Evolutionary conservation across 1,284 basidiomycete genomes (phyloP), one percentile per base, ranked within the genome.

Genomic region (Hypsizygus ulmarius): DNA sequence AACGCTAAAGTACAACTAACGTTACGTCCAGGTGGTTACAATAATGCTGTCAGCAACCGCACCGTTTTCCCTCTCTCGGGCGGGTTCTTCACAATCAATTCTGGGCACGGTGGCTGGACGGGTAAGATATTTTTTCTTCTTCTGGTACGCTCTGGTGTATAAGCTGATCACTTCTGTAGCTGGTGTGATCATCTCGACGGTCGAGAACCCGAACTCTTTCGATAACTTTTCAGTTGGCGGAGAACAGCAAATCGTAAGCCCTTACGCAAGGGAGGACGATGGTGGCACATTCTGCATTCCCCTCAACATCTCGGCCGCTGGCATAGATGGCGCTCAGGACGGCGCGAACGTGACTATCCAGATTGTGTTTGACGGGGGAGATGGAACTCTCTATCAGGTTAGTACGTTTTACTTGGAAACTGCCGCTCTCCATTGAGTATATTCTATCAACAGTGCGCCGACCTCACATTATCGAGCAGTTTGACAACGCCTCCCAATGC

Each of bases 361-460:
- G 65, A 64, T 79, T 12, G 63, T 74, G 37, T 78, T 66, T 43
- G 61, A 70, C 28, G 77, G 77, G 6, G 73, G 79, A 14, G 82
- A 84, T 57, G 79, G 77, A 25, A 48, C 63, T 39, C 66, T 82
- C 12, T 82, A 74, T 59, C 81, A 84, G 68, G 76, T 71, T 53
- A 19, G 63, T 35, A n/a, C 21, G 3, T 19, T 56, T 33, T 46
- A 1, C 9, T 25, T 15, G 21, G 10, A 27, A 33, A 28, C 3
- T 35, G 14, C 0, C 36, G 4, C 19, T 33, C 33, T 3, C n/a
- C 16, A 34, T 54, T 25, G 39, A 18, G 19, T 33, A 34, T 50
- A 18, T 8, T 14, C n/a, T 36, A 35, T 35, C 42, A 32, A 27
- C 47, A 74, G 73, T 81, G 78, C 59, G 67, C 79, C 37, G 79